Base-by-base conservation (phyloP, 805 yeast genomes). In the Cephaloascus albidus region DNA sequence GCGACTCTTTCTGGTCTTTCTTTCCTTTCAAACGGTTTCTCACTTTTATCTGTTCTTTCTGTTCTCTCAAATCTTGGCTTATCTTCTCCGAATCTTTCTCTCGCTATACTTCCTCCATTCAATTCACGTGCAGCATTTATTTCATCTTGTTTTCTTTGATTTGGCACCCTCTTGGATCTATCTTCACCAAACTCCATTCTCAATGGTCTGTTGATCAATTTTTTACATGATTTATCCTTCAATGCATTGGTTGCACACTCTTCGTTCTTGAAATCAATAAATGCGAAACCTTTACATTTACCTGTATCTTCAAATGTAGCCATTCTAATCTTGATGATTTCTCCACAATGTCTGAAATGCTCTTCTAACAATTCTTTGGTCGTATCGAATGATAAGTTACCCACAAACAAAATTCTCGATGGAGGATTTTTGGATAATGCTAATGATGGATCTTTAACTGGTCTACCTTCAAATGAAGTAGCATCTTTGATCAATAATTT, bases 231-330 rank as follows among this genome's bases (percentile, higher is more conserved):
- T 57, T 77, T 81, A 46, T 86, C 90, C 48, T 74, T 77, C 45
- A 93, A 65, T 1, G 97, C 97, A 30, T 69, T 69, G 1, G 93
- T 84, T 23, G 96, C 89, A 6, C 93, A 89, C 31, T 74, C 78
- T 45, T 82, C 85, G 46, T 79, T 81, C 45, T 68, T 74, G 63
- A 89, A 90, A 58, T 90, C 97, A 28, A 90, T 65, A 53, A 93
- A 90, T 1, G 96, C 88, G 65, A 90, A 90, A 2, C 97, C 97
- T 60, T 93, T 93, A 68, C 97, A 90, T 56, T 89, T 90, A 1
- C 97, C 97, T 38, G 84, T 67, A 56, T 90, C 98, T 61, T 93
- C 88, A 61, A 90, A 90, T n/a, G 98, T 89, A 3, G 97, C 97
- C 94, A 89, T 90, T 58, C 98, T 76, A 39, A 90, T 76, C 47